phyloP scores from a whole-genome alignment of 352 stramenopile species.

The Phytophthora parvispora region DNA sequence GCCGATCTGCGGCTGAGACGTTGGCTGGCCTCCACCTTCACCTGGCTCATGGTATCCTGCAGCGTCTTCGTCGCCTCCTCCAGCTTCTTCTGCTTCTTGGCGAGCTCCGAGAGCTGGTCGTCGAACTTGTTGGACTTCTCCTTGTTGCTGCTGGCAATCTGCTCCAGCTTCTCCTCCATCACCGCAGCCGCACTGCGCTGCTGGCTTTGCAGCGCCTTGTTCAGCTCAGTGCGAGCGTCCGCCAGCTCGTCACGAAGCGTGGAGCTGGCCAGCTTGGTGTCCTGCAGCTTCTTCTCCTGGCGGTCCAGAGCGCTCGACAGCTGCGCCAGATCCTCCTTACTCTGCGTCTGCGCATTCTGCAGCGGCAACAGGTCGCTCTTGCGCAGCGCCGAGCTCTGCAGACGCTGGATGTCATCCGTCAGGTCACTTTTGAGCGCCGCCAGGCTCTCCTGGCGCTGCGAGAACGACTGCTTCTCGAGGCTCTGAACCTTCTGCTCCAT shows the following conservation, averaged over 20 bases:
- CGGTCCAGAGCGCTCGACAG: constrained; percentile 64
- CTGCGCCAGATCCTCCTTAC: constrained; percentile 71
- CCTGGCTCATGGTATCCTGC: constrained; percentile 49
- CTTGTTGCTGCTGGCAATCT: constrained; percentile 50
- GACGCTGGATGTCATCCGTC: constrained; percentile 64
- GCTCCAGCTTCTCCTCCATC: constrained; percentile 71
- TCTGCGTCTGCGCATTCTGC: constrained; percentile 68
- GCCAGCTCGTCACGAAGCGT: constrained; percentile 64
- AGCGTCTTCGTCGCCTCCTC: constrained; percentile 58
- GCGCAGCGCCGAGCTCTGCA: constrained; percentile 54
- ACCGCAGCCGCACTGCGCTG: constrained; percentile 46
- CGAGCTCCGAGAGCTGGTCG: constrained; percentile 56
- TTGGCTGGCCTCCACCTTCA: constrained; percentile 49
- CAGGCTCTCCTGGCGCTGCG: constrained; percentile 63
- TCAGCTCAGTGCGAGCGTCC: constrained; percentile 67
- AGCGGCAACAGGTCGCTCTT: constrained; percentile 62
- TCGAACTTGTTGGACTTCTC: constrained; percentile 61
- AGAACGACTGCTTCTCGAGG: constrained; percentile 62
- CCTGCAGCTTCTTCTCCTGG: constrained; percentile 72
- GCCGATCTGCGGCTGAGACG: constrained; percentile 31
- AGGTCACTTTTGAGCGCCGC: constrained; percentile 66
- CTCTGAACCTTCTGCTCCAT: constrained; percentile 72
- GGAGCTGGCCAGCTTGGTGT: constrained; percentile 53
- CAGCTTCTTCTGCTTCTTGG: constrained; percentile 70
- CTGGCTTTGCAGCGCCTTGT: constrained; percentile 62